A percentile compares a stretch with the other conserved stretches of the same genome.
Evolutionary conservation across 2,329 filamentous ascomycete species (phyloP).

Genomic region (Albifimbria verrucaria): DNA sequence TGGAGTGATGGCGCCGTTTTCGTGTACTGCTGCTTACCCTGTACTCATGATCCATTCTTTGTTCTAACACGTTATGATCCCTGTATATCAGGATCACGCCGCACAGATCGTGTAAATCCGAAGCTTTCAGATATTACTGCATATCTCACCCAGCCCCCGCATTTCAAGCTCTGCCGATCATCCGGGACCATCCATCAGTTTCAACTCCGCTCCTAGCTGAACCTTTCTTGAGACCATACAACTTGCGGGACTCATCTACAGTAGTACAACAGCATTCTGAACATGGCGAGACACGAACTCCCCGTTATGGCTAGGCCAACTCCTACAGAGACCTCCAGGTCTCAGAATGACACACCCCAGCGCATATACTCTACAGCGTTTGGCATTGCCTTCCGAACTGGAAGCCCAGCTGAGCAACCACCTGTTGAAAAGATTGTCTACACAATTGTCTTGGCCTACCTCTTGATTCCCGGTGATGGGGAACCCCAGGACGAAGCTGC

Average conservation of each 20-base stretch:
- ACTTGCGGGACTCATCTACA: not conserved
- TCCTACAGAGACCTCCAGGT: not conserved
- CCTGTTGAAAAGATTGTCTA: slow-evolving; percentile 21
- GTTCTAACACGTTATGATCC: too few relatives aligned
- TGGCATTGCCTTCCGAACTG: slow-evolving; percentile 20
- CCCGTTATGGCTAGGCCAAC: not conserved
- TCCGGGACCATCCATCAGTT: not conserved
- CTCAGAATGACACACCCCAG: not conserved
- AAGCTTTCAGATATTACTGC: too few relatives aligned
- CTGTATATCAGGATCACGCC: too few relatives aligned
- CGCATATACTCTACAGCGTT: slow-evolving; percentile 25
- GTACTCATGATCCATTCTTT: too few relatives aligned
- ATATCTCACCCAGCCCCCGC: not conserved
- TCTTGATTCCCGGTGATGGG: slow-evolving; percentile 36
- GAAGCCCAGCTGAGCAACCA: not conserved
- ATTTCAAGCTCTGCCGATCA: not conserved
- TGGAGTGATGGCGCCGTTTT: too few relatives aligned
- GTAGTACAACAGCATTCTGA: not conserved
- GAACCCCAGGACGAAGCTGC: slow-evolving; percentile 27
- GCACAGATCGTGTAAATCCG: too few relatives aligned
- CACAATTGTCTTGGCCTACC: slow-evolving; percentile 28
- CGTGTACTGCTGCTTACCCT: too few relatives aligned
- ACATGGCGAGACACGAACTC: not conserved
- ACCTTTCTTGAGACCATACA: not conserved
- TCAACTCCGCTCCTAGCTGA: not conserved